phyloP scores from a whole-genome alignment of 164 flowering plant species.

The Macadamia tetraphylla region DNA sequence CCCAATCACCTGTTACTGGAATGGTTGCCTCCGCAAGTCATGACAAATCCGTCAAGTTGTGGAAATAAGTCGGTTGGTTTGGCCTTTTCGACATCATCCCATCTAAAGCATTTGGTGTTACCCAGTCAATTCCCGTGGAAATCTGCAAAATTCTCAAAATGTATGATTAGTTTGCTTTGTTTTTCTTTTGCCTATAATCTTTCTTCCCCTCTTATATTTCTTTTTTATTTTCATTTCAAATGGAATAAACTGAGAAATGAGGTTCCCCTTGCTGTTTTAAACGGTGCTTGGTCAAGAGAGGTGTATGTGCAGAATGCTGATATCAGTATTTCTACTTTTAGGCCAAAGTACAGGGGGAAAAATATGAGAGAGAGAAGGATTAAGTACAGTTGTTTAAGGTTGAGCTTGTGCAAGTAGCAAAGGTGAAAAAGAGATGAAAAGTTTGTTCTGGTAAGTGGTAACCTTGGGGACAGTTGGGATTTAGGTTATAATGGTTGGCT shows the following conservation, averaged over 20 bases:
- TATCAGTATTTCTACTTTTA: not conserved
- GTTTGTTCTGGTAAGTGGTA: too few species aligned
- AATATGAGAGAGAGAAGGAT: not conserved
- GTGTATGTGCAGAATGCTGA: not conserved
- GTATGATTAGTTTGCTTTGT: not conserved
- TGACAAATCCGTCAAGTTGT: constrained; percentile 78
- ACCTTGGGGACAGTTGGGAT: too few species aligned
- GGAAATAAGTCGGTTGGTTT: constrained; percentile 49
- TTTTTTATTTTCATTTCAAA: not conserved
- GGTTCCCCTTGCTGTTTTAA: not conserved
- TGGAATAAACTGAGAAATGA: constrained; percentile 9
- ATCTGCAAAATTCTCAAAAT: too few species aligned
- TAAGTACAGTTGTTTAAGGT: too few species aligned
- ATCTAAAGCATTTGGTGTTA: constrained; percentile 1
- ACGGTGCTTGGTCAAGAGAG: not conserved
- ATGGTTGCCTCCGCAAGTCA: constrained; percentile 98
- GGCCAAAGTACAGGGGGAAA: not conserved
- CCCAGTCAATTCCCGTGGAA: not conserved
- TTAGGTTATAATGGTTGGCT: too few species aligned
- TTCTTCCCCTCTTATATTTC: not conserved
- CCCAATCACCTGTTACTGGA: constrained; percentile 70
- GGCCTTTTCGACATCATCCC: not conserved
- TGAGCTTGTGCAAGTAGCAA: too few species aligned
- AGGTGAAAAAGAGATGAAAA: too few species aligned
- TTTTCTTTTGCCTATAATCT: not conserved